Evolutionary conservation across 768 basidiomycete genomes (phyloP).

Genomic region (Termitomyces sp.): DNA sequence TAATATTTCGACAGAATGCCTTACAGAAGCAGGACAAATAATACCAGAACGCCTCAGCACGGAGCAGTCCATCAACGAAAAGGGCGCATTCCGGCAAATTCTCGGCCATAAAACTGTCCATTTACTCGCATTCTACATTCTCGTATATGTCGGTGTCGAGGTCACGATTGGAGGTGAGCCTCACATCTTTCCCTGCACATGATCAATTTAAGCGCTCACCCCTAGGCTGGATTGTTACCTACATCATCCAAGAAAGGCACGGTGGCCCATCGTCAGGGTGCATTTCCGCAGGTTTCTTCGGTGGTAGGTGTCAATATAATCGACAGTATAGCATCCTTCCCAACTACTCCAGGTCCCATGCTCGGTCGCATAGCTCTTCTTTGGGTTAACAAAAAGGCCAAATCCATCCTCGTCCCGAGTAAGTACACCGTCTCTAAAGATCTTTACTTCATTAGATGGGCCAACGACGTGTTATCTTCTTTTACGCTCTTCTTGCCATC

Average conservation of each 20-base stretch:
- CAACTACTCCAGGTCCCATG: not conserved
- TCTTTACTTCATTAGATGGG: slow-evolving; percentile 33
- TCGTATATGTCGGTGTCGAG: slow-evolving; percentile 68
- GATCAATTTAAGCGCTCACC: not conserved
- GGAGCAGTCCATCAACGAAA: not conserved
- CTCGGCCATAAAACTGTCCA: slow-evolving; percentile 49
- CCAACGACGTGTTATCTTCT: slow-evolving; percentile 45
- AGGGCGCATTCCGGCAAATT: slow-evolving; percentile 39
- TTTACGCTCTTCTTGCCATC: slow-evolving; percentile 47
- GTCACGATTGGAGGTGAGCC: slow-evolving; percentile 46
- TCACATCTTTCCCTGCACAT: not conserved
- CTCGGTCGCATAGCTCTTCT: not conserved
- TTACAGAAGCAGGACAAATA: slow-evolving; percentile 42
- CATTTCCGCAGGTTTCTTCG: slow-evolving; percentile 22
- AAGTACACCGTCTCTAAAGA: too few relatives aligned
- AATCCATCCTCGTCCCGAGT: not conserved
- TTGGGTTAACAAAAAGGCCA: not conserved
- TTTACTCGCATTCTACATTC: slow-evolving; percentile 53
- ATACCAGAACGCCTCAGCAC: slow-evolving; percentile 22
- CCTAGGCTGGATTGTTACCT: slow-evolving; percentile 69
- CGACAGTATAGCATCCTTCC: slow-evolving; percentile 34
- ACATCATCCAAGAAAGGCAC: slow-evolving; percentile 29
- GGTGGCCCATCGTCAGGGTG: slow-evolving; percentile 29
- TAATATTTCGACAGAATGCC: slow-evolving; percentile 32
- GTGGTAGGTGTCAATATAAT: slow-evolving; percentile 5